Conservation (phyloP, 1,139 yeast species). For the Blastobotrys proliferans region DNA sequence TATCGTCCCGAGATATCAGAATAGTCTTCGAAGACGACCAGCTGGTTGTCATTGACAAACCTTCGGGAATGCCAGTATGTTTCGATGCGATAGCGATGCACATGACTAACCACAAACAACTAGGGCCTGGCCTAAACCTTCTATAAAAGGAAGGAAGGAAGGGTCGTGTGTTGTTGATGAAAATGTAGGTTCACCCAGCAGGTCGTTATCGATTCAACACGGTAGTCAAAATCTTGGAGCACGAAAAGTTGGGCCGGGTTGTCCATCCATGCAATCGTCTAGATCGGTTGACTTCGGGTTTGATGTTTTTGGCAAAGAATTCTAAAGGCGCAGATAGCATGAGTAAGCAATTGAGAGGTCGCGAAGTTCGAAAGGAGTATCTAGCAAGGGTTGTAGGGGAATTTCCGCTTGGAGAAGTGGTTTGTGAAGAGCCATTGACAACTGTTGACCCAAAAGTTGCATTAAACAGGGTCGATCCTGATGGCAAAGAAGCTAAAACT, state of each 20-base stretch:
- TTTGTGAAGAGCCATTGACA: slow-evolving; percentile 63
- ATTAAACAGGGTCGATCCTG: slow-evolving; percentile 61
- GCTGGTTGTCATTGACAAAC: slow-evolving; percentile 83
- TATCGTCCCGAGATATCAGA: slow-evolving; percentile 62
- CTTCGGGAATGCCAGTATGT: slow-evolving; percentile 83
- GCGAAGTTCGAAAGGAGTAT: slow-evolving; percentile 77
- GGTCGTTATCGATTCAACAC: slow-evolving; percentile 88
- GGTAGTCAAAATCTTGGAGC: slow-evolving; percentile 74
- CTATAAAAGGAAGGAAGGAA: not conserved
- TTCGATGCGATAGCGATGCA: not conserved
- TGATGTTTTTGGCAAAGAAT: slow-evolving; percentile 87
- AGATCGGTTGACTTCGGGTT: slow-evolving; percentile 88
- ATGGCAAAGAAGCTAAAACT: slow-evolving; percentile 58
- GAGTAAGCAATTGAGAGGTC: slow-evolving; percentile 67
- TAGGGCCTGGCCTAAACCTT: not conserved
- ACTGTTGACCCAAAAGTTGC: slow-evolving; percentile 79
- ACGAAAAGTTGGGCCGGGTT: slow-evolving; percentile 53
- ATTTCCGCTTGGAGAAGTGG: slow-evolving; percentile 55
- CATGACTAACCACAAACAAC: too few species aligned
- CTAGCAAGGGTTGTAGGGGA: slow-evolving; percentile 84
- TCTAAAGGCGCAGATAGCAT: slow-evolving; percentile 76
- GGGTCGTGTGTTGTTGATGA: too few species aligned
- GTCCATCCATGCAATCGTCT: slow-evolving; percentile 90
- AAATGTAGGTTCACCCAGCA: slow-evolving; percentile 71
- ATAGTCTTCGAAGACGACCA: slow-evolving; percentile 79